Evolutionary conservation across 2,329 filamentous ascomycete genomes (phyloP).

Genomic region (Colletotrichum sp.): DNA sequence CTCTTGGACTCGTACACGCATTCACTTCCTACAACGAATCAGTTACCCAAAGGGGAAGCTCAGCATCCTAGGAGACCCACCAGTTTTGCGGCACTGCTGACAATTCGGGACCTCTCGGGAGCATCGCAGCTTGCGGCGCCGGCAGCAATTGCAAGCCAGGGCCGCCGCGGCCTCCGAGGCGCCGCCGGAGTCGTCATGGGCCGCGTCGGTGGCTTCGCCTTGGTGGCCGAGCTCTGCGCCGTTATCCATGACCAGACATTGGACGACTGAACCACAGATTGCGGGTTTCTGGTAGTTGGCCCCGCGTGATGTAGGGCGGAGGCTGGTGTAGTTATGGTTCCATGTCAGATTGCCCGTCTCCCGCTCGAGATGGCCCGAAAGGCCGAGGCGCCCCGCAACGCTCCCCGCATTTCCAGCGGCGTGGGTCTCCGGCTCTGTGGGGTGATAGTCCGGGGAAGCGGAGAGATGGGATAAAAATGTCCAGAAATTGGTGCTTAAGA

Average conservation of each 20-base stretch:
- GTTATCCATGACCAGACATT: not conserved
- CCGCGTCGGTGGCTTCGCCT: slow-evolving; percentile 26
- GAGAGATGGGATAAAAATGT: not conserved
- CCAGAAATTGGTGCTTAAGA: not conserved
- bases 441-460: not conserved
- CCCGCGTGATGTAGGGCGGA: not conserved
- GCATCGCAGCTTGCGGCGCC: slow-evolving; percentile 10
- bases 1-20: slow-evolving; percentile 36
- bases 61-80: not conserved
- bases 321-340: slow-evolving; percentile 3
- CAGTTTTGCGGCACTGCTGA: slow-evolving; percentile 15
- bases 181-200: slow-evolving; percentile 36
- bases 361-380: not conserved
- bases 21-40: slow-evolving; percentile 6
- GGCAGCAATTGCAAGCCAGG: slow-evolving; percentile 14
- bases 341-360: not conserved
- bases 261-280: not conserved
- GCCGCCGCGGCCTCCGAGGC: slow-evolving; percentile 51
- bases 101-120: slow-evolving; percentile 9
- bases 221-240: slow-evolving; percentile 11
- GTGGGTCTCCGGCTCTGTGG: not conserved
- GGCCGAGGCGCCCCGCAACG: not conserved
- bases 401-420: not conserved
- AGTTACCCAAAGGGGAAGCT: not conserved
- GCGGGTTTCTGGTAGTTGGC: not conserved